Evolutionary conservation across 495 filamentous ascomycete species (phyloP).

Genomic region (Tirmania nivea): DNA sequence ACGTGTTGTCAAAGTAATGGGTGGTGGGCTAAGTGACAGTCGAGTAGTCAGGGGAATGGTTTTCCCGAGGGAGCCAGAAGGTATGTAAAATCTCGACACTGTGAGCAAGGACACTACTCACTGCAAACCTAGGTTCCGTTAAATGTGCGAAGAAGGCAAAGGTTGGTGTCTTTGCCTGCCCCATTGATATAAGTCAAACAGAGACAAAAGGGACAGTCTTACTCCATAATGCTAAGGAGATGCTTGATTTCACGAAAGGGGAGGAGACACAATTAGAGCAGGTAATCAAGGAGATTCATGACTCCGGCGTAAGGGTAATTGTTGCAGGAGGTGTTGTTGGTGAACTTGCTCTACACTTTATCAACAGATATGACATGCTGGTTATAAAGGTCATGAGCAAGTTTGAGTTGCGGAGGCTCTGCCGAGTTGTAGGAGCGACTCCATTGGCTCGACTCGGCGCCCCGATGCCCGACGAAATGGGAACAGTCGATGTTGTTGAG

Average conservation of each 20-base stretch:
- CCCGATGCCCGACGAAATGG: conserved; percentile 99
- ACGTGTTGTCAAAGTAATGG: conserved; percentile 99
- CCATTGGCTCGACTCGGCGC: conserved; percentile 87
- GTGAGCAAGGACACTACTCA: not conserved
- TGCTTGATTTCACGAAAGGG: conserved; percentile 93
- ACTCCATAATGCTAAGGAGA: conserved; percentile 90
- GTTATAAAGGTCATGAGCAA: conserved; percentile 96
- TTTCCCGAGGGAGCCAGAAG: conserved; percentile 79
- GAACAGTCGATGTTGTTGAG: conserved; percentile 81
- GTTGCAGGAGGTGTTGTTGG: conserved; percentile 79
- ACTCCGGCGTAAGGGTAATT: conserved; percentile 78
- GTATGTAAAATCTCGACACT: not conserved
- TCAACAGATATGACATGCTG: conserved; percentile 88
- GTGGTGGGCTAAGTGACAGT: conserved; percentile 78
- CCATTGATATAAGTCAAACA: conserved; percentile 86
- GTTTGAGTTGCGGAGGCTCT: conserved; percentile 82
- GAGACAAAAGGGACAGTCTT: conserved; percentile 99
- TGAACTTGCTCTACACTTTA: conserved; percentile 90
- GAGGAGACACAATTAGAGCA: conserved; percentile 82
- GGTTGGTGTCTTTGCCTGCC: conserved; percentile 90
- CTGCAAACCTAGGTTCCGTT: conserved; percentile 28
- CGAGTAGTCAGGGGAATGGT: conserved; percentile 97
- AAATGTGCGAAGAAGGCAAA: conserved; percentile 85
- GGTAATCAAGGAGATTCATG: conserved; percentile 82
- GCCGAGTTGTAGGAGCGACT: conserved; percentile 88